phyloP scores from a whole-genome alignment of 106 monocot genomes.

The Phalaenopsis equestris region DNA sequence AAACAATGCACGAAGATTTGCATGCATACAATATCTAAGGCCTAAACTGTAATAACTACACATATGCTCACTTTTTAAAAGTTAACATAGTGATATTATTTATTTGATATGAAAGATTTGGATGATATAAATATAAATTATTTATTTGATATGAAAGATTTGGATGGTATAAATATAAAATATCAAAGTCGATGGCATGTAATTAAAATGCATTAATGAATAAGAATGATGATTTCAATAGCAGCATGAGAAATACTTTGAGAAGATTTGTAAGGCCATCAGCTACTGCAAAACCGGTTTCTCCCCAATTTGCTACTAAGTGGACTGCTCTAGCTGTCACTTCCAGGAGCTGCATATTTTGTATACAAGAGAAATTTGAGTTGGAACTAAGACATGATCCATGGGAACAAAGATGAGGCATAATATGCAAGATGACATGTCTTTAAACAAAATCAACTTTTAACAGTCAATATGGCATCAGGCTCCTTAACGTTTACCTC shows the following conservation, averaged over 20 bases:
- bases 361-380: conserved; percentile 9
- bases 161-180: no score
- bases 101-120: no score
- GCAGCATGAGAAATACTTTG: conserved; percentile 33
- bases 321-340: conserved; percentile 87
- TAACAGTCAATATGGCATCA: no score
- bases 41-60: no score
- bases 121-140: no score
- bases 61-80: no score
- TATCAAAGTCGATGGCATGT: no score
- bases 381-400: background rate
- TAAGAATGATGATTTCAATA: background rate
- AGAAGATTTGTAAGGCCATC: conserved; percentile 87
- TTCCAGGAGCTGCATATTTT: conserved; percentile 73
- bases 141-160: no score
- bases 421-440: background rate
- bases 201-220: background rate
- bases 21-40: no score
- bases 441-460: background rate
- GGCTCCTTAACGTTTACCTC: conserved; percentile 45
- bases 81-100: no score
- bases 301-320: conserved; percentile 70
- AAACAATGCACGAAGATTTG: no score
- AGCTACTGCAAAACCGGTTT: conserved; percentile 63
- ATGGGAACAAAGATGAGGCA: background rate